A percentile compares a stretch with the other conserved stretches of the same genome.
phyloP scores from a whole-genome alignment of 1,284 basidiomycete genomes.

The Ceratobasidium sp. region DNA sequence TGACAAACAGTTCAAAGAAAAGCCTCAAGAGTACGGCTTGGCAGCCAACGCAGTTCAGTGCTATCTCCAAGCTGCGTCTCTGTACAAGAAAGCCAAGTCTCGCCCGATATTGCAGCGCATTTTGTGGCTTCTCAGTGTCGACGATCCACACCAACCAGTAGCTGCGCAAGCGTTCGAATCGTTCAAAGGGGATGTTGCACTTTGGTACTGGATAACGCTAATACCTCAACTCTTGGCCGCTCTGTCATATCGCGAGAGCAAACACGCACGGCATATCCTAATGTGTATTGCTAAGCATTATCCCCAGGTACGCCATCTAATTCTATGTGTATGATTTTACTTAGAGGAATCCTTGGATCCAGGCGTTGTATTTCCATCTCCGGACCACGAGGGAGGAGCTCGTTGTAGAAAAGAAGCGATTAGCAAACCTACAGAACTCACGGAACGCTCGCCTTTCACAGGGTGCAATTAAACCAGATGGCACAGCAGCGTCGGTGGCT shows the following conservation, averaged over 20 bases:
- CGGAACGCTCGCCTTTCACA: conserved; percentile 46
- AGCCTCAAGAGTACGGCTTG: conserved; percentile 71
- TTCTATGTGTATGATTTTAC: not conserved
- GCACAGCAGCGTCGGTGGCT: conserved; percentile 29
- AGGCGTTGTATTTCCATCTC: conserved; percentile 96
- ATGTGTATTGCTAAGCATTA: conserved; percentile 91
- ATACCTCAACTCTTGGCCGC: conserved; percentile 96
- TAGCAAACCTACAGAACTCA: conserved; percentile 43
- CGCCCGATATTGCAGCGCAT: conserved; percentile 91
- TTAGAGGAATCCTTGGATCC: conserved; percentile 37
- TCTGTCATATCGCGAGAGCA: conserved; percentile 89
- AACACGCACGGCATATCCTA: conserved; percentile 90
- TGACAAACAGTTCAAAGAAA: conserved; percentile 91
- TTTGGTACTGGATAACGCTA: conserved; percentile 99
- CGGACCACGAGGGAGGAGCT: conserved; percentile 94
- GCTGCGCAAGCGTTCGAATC: conserved; percentile 93
- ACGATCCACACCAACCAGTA: conserved; percentile 72
- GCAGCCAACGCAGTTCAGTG: conserved; percentile 96
- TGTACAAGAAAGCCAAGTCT: conserved; percentile 95
- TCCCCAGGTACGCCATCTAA: conserved; percentile 77
- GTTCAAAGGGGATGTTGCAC: conserved; percentile 95
- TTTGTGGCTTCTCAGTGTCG: conserved; percentile 95
- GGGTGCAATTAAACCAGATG: conserved; percentile 46
- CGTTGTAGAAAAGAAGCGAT: conserved; percentile 44
- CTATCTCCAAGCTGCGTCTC: conserved; percentile 95